Base-by-base conservation (phyloP, 129 eudicot genomes). In the Arctium minus region DNA sequence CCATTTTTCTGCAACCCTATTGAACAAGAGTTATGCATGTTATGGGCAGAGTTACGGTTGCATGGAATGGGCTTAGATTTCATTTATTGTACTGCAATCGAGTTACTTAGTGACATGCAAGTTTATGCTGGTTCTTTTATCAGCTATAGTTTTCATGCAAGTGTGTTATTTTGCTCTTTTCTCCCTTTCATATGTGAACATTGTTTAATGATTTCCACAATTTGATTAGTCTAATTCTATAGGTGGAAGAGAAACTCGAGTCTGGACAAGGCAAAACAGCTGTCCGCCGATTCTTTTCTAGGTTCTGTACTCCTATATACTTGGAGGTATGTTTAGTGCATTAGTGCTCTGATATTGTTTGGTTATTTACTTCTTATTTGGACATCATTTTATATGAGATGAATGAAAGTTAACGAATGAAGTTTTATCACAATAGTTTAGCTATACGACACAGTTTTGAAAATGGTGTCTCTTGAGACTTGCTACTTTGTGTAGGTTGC, bases 181-280 rank as follows among this genome's bases (percentile, higher is more conserved):
- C 65, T 53, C 65, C 65, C 65, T 3, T 53, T 53, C 6, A 53
- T 53, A 53, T 53, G 65, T 53, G 65, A 15, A 53, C 65, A 53
- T 53, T 53, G 22, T 53, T 53, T 53, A 15, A 53, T 53, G 8
- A 53, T 53, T 17, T 53, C 6, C 27, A 11, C 65, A 53, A 53
- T 56, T 56, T 56, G 18, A 48, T 48, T 81, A 1, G 27, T 33
- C 75, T 83, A 27, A 15, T 70, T 15, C 46, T 50, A 37, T 87
- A 92, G 93, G 97, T 90, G 36, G 94, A 92, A 84, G 97, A 90
- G 85, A 92, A 92, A 65, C 92, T 92, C 31, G 97, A 92, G 85
- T 53, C 87, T 71, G 94, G 97, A 35, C 97, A 92, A 83, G 94
- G 97, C 80, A 92, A 92, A 77, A 79, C 97, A 13, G 3, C 86